Conservation (phyloP, 2,329 filamentous ascomycete genomes). For the Didymella exigua region DNA sequence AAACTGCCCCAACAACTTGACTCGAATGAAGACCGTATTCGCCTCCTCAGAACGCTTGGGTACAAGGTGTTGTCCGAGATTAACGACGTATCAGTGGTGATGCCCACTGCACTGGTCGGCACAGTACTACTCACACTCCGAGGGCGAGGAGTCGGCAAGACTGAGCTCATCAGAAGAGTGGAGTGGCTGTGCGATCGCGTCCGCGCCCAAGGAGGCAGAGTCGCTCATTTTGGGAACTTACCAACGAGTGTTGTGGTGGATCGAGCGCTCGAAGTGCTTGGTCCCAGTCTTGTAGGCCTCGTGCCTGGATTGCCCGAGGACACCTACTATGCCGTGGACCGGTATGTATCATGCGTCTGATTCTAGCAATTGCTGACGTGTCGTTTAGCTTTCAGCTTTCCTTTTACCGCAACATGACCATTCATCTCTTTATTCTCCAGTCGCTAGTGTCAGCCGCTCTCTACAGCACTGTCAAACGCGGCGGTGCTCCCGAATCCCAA, state of each 20-base stretch:
- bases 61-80: constrained; percentile 94
- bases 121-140: constrained; percentile 90
- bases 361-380: constrained; percentile 1
- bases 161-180: constrained; percentile 82
- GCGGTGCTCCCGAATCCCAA: constrained; percentile 82
- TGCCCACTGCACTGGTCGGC: constrained; percentile 95
- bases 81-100: constrained; percentile 94
- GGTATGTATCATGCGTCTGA: constrained; percentile 46
- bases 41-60: constrained; percentile 81
- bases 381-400: constrained; percentile 81
- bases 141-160: constrained; percentile 87
- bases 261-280: constrained; percentile 87
- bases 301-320: constrained; percentile 82
- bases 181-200: constrained; percentile 88
- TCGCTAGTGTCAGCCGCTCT: constrained; percentile 87
- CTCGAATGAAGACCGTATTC: constrained; percentile 61
- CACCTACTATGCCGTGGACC: constrained; percentile 92
- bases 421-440: constrained; percentile 95
- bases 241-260: constrained; percentile 84
- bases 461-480: constrained; percentile 88
- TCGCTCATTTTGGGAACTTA: constrained; percentile 87
- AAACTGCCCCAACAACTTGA: constrained; percentile 43
- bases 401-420: constrained; percentile 99
- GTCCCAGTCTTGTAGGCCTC: constrained; percentile 82
- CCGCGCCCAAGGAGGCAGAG: constrained; percentile 82